Percentiles rank a stretch among this genome's conserved stretches.
Conservation (phyloP, 225 moss, liverwort and hornwort species). For the Lunularia cruciata region DNA sequence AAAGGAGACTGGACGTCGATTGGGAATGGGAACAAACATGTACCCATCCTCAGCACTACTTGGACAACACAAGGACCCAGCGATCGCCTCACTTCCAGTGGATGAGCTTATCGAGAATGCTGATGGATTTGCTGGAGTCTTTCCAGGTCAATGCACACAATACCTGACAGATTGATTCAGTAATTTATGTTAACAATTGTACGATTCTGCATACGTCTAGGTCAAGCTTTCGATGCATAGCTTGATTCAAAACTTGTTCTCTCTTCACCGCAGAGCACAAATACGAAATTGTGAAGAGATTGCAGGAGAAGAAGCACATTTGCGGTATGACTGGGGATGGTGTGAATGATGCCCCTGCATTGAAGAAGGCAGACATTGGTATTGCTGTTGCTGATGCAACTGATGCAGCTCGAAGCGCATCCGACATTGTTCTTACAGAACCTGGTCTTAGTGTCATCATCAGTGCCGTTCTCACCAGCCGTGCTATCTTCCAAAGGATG, state of each 20-base stretch:
- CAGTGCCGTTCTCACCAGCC: conserved; percentile 27
- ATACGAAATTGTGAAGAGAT: conserved; percentile 47
- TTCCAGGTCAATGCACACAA: conserved; percentile 50
- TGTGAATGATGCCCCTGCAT: conserved; percentile 49
- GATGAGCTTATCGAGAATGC: conserved; percentile 59
- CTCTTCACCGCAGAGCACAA: conserved; percentile 41
- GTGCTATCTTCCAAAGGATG: conserved; percentile 46
- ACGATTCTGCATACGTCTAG: no score
- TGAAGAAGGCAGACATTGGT: conserved; percentile 56
- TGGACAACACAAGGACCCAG: conserved; percentile 40
- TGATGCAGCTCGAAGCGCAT: conserved; percentile 44
- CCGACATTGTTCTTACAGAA: conserved; percentile 23
- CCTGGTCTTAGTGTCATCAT: conserved; percentile 29
- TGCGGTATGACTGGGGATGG: conserved; percentile 57
- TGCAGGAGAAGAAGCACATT: conserved; percentile 44
- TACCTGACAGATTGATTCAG: no score
- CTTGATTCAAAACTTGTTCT: not conserved
- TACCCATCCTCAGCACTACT: conserved; percentile 52
- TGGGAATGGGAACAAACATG: conserved; percentile 57
- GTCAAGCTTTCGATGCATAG: no score
- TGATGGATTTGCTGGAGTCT: conserved; percentile 56
- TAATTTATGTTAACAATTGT: no score
- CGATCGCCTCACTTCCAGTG: conserved; percentile 40
- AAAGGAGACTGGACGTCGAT: conserved; percentile 55
- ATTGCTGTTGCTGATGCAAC: conserved; percentile 50